Percentiles rank a stretch among this genome's conserved stretches.
Evolutionary conservation across 768 basidiomycete species (phyloP).

Genomic region (Peribolospora baueri): DNA sequence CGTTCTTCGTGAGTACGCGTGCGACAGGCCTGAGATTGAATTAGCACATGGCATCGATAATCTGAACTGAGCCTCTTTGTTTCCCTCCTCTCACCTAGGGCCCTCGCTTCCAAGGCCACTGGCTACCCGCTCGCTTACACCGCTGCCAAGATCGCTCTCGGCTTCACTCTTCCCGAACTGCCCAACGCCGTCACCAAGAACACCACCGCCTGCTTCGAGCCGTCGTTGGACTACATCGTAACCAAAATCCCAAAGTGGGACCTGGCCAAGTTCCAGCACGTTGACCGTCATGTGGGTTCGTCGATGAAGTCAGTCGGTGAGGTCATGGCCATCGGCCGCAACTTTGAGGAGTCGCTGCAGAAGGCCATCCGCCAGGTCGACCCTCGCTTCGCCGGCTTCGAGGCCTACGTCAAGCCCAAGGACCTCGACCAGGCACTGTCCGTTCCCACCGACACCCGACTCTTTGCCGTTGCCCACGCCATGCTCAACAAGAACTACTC

Average conservation of each 20-base stretch:
- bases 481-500: slow-evolving; percentile 84
- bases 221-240: slow-evolving; percentile 94
- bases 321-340: slow-evolving; percentile 98
- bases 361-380: slow-evolving; percentile 97
- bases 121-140: slow-evolving; percentile 98
- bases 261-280: slow-evolving; percentile 85
- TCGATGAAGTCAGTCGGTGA: slow-evolving; percentile 99
- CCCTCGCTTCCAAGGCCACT: slow-evolving; percentile 92
- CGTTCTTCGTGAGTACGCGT: neutral
- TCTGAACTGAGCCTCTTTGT: slow-evolving; percentile 1
- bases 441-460: slow-evolving; percentile 75
- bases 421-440: slow-evolving; percentile 56
- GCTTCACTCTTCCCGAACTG: slow-evolving; percentile 86
- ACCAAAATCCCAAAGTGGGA: slow-evolving; percentile 99
- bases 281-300: slow-evolving; percentile 81
- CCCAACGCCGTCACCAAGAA: slow-evolving; percentile 99
- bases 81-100: slow-evolving; percentile 26
- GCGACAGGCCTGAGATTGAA: slow-evolving; percentile 1
- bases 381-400: slow-evolving; percentile 88
- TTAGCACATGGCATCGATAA: neutral
- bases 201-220: slow-evolving; percentile 97
- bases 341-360: slow-evolving; percentile 93
- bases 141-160: slow-evolving; percentile 93
- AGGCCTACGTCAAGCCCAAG: slow-evolving; percentile 71
- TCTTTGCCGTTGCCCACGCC: slow-evolving; percentile 92